These are phyloP conservation scores for Marasmius oreades DNA, from an alignment of 1,284 basidiomycete species.

Conservation along the genomic window DNA sequence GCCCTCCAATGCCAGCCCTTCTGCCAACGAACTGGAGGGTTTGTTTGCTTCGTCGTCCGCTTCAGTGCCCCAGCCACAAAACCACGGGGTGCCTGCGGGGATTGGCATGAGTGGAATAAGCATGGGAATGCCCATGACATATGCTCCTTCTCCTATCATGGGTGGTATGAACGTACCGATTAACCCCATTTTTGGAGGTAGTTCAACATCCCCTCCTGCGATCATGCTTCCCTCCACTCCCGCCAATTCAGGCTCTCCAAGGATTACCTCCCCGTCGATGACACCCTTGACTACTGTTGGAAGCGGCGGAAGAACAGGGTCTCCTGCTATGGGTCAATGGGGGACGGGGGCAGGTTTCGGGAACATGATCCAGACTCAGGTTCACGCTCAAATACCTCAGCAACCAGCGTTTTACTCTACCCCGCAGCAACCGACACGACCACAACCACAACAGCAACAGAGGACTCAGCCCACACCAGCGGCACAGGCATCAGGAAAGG, in stretches of 20 bases:
- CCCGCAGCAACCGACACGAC: constrained; percentile 21
- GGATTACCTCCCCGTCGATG: background rate
- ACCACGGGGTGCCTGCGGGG: constrained; percentile 9
- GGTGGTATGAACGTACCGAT: constrained; percentile 15
- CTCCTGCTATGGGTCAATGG: constrained; percentile 2
- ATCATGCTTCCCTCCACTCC: constrained; percentile 14
- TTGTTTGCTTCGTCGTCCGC: constrained; percentile 40
- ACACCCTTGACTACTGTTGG: background rate
- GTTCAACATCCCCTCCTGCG: constrained; percentile 13
- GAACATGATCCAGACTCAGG: background rate
- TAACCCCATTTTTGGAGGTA: constrained; percentile 5
- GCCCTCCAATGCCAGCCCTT: constrained; percentile 14
- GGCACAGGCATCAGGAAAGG: constrained; percentile 49
- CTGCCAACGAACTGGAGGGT: constrained; percentile 46
- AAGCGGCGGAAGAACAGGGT: constrained; percentile 4
- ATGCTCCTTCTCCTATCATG: constrained; percentile 13
- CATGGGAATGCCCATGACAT: constrained; percentile 3
- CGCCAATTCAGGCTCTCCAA: background rate
- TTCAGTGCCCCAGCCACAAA: constrained; percentile 14
- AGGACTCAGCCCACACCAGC: constrained; percentile 18
- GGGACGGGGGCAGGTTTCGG: constrained; percentile 1
- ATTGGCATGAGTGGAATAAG: background rate
- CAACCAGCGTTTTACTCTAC: constrained; percentile 14
- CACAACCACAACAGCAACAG: constrained; percentile 21
- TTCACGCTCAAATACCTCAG: constrained; percentile 17